Conservation (phyloP, 345 rosid genomes). For the Ceriops tagal region DNA sequence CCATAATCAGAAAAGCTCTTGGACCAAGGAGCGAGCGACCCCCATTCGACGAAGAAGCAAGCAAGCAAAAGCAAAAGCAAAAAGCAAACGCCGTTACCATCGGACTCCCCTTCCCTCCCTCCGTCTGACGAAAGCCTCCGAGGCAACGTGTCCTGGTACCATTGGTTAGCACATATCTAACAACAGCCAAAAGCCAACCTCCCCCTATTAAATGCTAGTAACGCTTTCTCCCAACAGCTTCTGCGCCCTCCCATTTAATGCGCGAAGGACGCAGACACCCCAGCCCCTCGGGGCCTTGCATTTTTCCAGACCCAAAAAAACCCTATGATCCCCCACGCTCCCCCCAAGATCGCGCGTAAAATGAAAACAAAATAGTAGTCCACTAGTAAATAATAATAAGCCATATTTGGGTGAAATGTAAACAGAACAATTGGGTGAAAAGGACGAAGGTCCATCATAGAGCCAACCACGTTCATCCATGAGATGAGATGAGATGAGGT, state of each 20-base stretch:
- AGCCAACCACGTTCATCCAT: too few species aligned
- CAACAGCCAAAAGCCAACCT: conserved; percentile 9
- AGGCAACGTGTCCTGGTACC: conserved; percentile 6
- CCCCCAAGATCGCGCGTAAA: not conserved
- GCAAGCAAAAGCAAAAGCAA: rapidly evolving
- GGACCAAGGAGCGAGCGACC: too few species aligned
- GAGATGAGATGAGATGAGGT: too few species aligned
- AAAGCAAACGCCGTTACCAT: conserved; percentile 6
- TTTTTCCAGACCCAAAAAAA: not conserved
- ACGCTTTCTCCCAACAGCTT: conserved; percentile 27
- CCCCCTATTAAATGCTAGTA: conserved; percentile 29
- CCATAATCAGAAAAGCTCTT: not conserved
- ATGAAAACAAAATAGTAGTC: too few species aligned
- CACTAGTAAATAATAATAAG: too few species aligned
- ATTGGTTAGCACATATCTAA: not conserved
- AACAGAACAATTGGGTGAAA: too few species aligned
- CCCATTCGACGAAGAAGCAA: not conserved
- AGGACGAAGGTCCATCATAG: too few species aligned
- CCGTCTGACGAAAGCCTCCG: not conserved
- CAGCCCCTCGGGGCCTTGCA: not conserved
- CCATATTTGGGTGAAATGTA: too few species aligned
- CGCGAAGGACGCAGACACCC: not conserved
- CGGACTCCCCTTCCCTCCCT: not conserved
- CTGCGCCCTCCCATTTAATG: conserved; percentile 40
- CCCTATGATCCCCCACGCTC: not conserved